Conservation (phyloP, 345 rosid species). For the Citrus unshiu region DNA sequence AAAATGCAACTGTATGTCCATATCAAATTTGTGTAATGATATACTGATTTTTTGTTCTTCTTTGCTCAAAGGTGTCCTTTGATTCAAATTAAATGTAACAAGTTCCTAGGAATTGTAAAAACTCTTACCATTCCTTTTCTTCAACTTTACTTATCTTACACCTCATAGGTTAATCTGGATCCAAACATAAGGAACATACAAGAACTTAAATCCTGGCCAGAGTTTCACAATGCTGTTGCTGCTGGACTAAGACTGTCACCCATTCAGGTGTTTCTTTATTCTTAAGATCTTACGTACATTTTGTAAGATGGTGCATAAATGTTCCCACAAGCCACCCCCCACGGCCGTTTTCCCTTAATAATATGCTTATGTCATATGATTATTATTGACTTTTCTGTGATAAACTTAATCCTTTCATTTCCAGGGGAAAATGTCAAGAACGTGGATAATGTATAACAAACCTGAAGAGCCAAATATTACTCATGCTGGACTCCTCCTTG, state of each 20-base stretch:
- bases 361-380: neutral
- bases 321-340: neutral
- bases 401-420: slow-evolving; percentile 17
- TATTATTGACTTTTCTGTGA: slow-evolving; percentile 4
- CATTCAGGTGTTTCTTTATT: slow-evolving; percentile 60
- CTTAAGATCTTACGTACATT: slow-evolving; percentile 10
- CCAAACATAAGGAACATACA: slow-evolving; percentile 83
- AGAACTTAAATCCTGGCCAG: slow-evolving; percentile 98
- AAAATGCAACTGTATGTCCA: slow-evolving; percentile 93
- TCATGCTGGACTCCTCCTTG: slow-evolving; percentile 96
- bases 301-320: neutral
- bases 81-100: neutral
- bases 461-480: slow-evolving; percentile 78
- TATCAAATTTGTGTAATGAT: neutral
- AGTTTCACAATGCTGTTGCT: slow-evolving; percentile 98
- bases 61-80: slow-evolving; percentile 8
- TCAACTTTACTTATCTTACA: slow-evolving; percentile 10
- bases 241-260: slow-evolving; percentile 94
- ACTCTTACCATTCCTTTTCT: slow-evolving; percentile 13
- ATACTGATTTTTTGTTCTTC: slow-evolving; percentile 10
- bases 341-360: neutral
- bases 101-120: neutral
- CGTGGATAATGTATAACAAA: slow-evolving; percentile 91
- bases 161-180: slow-evolving; percentile 80
- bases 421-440: slow-evolving; percentile 95